Evolutionary conservation across 163 green algal species (phyloP), one percentile per base, ranked within the genome.

Genomic region (Chlorella variabilis): DNA sequence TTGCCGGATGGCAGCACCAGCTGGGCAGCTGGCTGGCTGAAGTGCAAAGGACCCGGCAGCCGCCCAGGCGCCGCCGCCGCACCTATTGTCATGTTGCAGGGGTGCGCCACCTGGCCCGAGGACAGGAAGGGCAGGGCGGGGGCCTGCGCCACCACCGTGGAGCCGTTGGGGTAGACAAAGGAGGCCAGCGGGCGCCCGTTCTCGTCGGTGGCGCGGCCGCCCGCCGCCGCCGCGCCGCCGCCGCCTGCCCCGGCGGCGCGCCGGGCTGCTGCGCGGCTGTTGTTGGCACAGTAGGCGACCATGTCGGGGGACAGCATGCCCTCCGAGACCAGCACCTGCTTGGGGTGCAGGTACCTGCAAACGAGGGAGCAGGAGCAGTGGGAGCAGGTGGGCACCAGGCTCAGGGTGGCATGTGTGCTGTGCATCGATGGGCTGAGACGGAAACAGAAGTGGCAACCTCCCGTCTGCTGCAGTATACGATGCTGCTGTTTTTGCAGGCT

Each of bases 281-380:
- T 78, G 69, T 11, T 42, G 38, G 54, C 9, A 33, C 74, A 82
- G 68, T 73, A 76, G 27, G 83, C 86, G 31, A 82, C 78, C 49
- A 97, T 80, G 23, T 88, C 87, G 3, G 91, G 86, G 69, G 95
- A 97, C 18, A 98, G 88, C 36, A 98, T 87, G 25, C 94, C 94
- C 71, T 96, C 94, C 0, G 75, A 77, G 54, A 97, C 92, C 8
- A 96, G 87, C 9, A 81, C 85, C 78, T 97, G 90, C 80, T 95
- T 96, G 7, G 94, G 94, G 86, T 97, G 94, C 62, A 93, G 68
- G 88, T 97, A 97, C 83, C 95, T 96, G 84, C 27, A 74, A n/a
- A n/a, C n/a, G n/a, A n/a, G n/a, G n/a, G 1, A 38, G 23, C 1
- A 31, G 51, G 27, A 51, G 41, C 17, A 54, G 34, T 42, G 9